phyloP scores from a whole-genome alignment of 2,329 filamentous ascomycete genomes.

The Exophiala dermatitidis region DNA sequence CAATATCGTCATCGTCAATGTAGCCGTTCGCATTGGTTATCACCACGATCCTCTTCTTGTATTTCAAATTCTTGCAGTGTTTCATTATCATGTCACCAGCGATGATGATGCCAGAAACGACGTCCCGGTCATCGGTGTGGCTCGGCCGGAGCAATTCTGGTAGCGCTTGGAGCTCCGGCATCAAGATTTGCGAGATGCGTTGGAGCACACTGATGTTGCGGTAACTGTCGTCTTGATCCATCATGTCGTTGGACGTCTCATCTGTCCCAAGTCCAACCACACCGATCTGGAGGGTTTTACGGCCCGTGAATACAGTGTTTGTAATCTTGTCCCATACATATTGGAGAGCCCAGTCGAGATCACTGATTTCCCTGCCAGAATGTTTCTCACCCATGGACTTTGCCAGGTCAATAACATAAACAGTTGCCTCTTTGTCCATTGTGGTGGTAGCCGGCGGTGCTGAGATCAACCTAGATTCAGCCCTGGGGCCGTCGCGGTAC shows the following conservation, averaged over 20 bases:
- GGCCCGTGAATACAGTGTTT: conserved; percentile 61
- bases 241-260: conserved; percentile 60
- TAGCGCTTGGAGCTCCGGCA: conserved; percentile 63
- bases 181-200: conserved; percentile 55
- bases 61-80: conserved; percentile 76
- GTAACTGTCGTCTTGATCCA: conserved; percentile 60
- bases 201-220: conserved; percentile 70
- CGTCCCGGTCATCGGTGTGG: conserved; percentile 64
- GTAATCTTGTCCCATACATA: conserved; percentile 95
- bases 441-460: conserved; percentile 18
- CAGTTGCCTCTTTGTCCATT: conserved; percentile 90
- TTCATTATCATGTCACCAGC: conserved; percentile 78
- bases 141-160: conserved; percentile 60
- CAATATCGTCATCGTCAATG: conserved; percentile 67
- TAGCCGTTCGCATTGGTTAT: conserved; percentile 71
- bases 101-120: conserved; percentile 75
- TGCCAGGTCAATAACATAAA: conserved; percentile 87
- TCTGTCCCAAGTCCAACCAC: conserved; percentile 79
- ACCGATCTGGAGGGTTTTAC: conserved; percentile 68
- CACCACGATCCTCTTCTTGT: conserved; percentile 70
- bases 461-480: too few relatives aligned
- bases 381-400: conserved; percentile 70
- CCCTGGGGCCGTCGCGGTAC: too few relatives aligned
- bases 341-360: conserved; percentile 81
- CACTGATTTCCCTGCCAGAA: conserved; percentile 64